phyloP scores from a whole-genome alignment of 345 rosid genomes.

The Brassica incana region DNA sequence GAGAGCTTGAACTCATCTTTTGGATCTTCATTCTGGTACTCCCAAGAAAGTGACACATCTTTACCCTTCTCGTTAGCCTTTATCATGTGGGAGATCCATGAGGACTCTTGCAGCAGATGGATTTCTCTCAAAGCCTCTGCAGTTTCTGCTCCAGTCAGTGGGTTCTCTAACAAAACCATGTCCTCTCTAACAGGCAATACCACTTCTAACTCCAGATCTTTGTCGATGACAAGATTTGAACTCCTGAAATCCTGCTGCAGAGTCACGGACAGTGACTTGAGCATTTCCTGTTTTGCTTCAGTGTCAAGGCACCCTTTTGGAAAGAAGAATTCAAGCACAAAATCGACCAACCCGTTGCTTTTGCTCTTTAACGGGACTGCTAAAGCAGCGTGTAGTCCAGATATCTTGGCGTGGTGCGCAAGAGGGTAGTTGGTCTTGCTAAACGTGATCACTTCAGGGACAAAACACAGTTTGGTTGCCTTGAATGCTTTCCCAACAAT shows the following conservation, averaged over 20 bases:
- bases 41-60: conserved; percentile 63
- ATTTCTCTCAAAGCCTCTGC: conserved; percentile 42
- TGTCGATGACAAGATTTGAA: conserved; percentile 53
- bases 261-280: conserved; percentile 48
- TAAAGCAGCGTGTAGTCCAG: conserved; percentile 65
- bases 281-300: conserved; percentile 52
- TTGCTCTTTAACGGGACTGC: conserved; percentile 69
- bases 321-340: conserved; percentile 82
- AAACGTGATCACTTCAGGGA: conserved; percentile 58
- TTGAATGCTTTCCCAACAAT: conserved; percentile 77
- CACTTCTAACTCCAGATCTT: conserved; percentile 52
- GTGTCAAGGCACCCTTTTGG: conserved; percentile 60
- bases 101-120: conserved; percentile 45
- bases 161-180: conserved; percentile 38
- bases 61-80: conserved; percentile 65
- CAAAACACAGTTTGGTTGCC: conserved; percentile 59
- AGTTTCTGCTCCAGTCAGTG: conserved; percentile 29
- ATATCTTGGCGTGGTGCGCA: conserved; percentile 82
- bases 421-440: conserved; percentile 75
- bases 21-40: conserved; percentile 56
- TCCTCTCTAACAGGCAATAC: conserved; percentile 42
- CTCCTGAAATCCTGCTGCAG: conserved; percentile 56
- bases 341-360: conserved; percentile 50
- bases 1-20: conserved; percentile 59
- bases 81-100: conserved; percentile 61